phyloP scores from a whole-genome alignment of 1,284 basidiomycete genomes.

The Ceratobasidium sp. region DNA sequence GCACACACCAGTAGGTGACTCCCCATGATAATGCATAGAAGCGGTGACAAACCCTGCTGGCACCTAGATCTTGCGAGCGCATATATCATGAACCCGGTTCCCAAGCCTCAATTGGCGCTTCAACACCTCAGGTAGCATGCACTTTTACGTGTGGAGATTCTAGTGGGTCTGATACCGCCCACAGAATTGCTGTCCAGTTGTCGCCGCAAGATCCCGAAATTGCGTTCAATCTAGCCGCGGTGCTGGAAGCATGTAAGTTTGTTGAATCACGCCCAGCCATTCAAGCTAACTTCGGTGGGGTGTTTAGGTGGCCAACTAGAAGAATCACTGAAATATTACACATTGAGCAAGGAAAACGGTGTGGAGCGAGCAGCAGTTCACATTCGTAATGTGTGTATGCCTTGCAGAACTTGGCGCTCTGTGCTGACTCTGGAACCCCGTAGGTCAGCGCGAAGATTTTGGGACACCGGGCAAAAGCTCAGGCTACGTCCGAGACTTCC shows the following conservation, averaged over 20 bases:
- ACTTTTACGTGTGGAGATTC: constrained; percentile 35
- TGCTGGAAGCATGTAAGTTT: constrained; percentile 82
- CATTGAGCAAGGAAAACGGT: constrained; percentile 76
- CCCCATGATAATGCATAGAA: constrained; percentile 10
- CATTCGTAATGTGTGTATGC: constrained; percentile 67
- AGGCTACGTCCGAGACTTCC: constrained; percentile 10
- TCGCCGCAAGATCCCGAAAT: constrained; percentile 94
- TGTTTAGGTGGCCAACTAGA: constrained; percentile 74
- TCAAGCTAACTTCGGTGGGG: constrained; percentile 48
- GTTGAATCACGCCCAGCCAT: constrained; percentile 47
- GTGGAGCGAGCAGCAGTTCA: constrained; percentile 85
- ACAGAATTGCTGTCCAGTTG: constrained; percentile 82
- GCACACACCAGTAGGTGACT: constrained; percentile 83
- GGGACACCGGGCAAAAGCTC: constrained; percentile 55
- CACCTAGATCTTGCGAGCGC: constrained; percentile 85
- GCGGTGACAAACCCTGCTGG: constrained; percentile 37
- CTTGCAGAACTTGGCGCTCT: constrained; percentile 33
- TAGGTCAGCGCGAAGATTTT: constrained; percentile 82
- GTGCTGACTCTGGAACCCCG: constrained; percentile 41
- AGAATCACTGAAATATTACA: constrained; percentile 80
- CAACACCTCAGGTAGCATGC: constrained; percentile 78
- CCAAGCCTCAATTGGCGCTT: constrained; percentile 87
- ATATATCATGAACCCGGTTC: constrained; percentile 85
- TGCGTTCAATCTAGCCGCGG: constrained; percentile 90
- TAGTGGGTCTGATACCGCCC: constrained; percentile 46